phyloP scores from a whole-genome alignment of 164 flowering plant genomes.

The Annona cherimola region DNA sequence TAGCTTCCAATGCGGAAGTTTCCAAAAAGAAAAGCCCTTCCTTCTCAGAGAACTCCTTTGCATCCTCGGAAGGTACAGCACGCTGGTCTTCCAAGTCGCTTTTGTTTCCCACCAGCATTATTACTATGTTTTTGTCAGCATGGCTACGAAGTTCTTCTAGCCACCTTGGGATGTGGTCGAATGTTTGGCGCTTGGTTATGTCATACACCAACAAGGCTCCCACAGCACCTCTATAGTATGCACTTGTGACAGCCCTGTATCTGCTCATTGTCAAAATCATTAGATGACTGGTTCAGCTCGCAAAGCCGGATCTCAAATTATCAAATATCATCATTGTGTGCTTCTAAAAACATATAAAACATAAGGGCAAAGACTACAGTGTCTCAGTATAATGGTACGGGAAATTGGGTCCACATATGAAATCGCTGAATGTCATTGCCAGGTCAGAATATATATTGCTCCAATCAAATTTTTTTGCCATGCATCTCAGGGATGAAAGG shows the following conservation, averaged over 20 bases:
- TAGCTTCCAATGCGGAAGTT: slow-evolving; percentile 73
- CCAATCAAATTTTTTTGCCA: no score
- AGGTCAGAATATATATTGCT: no score
- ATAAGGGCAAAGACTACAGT: no score
- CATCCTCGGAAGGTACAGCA: slow-evolving; percentile 72
- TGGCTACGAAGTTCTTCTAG: slow-evolving; percentile 77
- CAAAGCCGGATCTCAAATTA: neutral
- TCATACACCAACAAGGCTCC: slow-evolving; percentile 85
- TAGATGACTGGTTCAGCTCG: no score
- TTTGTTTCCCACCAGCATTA: slow-evolving; percentile 74
- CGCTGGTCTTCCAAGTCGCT: slow-evolving; percentile 64
- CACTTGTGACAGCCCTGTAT: slow-evolving; percentile 80
- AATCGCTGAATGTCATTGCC: no score
- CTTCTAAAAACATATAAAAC: no score
- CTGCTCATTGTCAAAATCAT: slow-evolving; percentile 26
- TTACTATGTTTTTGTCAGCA: slow-evolving; percentile 87
- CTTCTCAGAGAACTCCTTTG: slow-evolving; percentile 70
- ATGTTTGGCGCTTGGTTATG: slow-evolving; percentile 68
- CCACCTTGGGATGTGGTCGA: slow-evolving; percentile 92
- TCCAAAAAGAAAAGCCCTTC: slow-evolving; percentile 81
- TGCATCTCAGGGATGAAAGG: no score
- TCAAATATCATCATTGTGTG: no score
- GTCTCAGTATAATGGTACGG: no score
- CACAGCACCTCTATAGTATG: slow-evolving; percentile 83
- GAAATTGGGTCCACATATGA: no score